phyloP scores from a whole-genome alignment of 495 filamentous ascomycete genomes.

The Penicillium atrosanguineum region DNA sequence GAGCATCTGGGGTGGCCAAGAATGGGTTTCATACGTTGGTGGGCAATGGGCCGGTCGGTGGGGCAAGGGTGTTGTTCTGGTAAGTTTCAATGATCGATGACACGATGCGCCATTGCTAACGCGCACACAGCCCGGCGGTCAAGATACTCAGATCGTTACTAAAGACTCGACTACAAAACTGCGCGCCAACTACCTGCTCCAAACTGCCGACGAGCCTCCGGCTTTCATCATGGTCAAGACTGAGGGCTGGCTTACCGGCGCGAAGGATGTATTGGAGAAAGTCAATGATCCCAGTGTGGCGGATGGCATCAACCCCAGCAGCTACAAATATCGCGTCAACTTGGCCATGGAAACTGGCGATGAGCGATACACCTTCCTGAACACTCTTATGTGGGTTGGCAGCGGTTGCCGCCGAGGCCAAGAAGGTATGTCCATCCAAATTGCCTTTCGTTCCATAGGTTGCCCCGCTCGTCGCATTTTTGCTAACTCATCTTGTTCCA shows the following conservation, averaged over 20 bases:
- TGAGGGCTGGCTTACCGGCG: conserved; percentile 56
- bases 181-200: conserved; percentile 53
- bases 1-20: conserved; percentile 55
- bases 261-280: conserved; percentile 57
- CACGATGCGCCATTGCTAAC: background rate
- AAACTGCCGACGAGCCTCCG: conserved; percentile 57
- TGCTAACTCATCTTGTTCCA: conserved; percentile 19
- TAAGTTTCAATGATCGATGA: conserved; percentile 31
- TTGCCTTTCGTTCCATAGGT: background rate
- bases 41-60: conserved; percentile 61
- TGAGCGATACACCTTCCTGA: conserved; percentile 59
- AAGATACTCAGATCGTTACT: conserved; percentile 57
- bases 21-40: conserved; percentile 56
- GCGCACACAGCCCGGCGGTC: conserved; percentile 52
- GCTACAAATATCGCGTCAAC: conserved; percentile 56
- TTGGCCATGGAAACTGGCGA: conserved; percentile 61
- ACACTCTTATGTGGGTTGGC: conserved; percentile 61
- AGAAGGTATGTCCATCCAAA: conserved; percentile 40
- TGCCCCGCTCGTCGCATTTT: background rate
- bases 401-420: conserved; percentile 57
- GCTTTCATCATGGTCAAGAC: conserved; percentile 60
- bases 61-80: conserved; percentile 58
- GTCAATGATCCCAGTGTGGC: conserved; percentile 50
- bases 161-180: conserved; percentile 54
- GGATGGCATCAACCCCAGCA: conserved; percentile 53